phyloP scores from a whole-genome alignment of 1,139 yeast genomes.

The Pichia kudriavzevii region DNA sequence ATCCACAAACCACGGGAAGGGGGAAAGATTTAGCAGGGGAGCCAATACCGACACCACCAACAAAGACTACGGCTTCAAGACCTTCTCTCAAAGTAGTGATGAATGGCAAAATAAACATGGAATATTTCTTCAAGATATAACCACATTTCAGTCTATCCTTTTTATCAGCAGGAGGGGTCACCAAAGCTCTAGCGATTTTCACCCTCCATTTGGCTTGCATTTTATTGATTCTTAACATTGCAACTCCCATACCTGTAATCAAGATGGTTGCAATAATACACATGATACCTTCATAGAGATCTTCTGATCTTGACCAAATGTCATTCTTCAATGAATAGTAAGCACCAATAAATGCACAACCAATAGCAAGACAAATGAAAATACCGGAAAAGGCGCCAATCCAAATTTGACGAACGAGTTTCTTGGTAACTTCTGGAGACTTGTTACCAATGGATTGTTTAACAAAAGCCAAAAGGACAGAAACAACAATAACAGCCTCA shows the following conservation, averaged over 20 bases:
- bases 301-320: conserved; percentile 81
- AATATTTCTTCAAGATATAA: conserved; percentile 48
- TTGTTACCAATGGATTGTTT: conserved; percentile 57
- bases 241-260: conserved; percentile 85
- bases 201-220: conserved; percentile 90
- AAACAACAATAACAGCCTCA: conserved; percentile 84
- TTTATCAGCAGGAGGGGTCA: conserved; percentile 27
- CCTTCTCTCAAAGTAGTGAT: conserved; percentile 82
- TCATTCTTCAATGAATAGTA: conserved; percentile 75
- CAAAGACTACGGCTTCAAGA: conserved; percentile 78
- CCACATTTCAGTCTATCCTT: conserved; percentile 36
- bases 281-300: conserved; percentile 88
- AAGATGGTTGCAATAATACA: conserved; percentile 75
- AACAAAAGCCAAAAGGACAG: conserved; percentile 85
- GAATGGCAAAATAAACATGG: conserved; percentile 71
- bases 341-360: conserved; percentile 78
- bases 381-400: conserved; percentile 72
- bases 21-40: conserved; percentile 63
- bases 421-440: conserved; percentile 37
- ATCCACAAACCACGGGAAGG: conserved; percentile 70
- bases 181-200: conserved; percentile 64
- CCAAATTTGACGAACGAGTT: conserved; percentile 70
- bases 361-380: conserved; percentile 64
- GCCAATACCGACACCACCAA: conserved; percentile 61
- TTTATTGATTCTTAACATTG: conserved; percentile 84